Evolutionary conservation across 2,329 filamentous ascomycete genomes (phyloP).

Genomic region (Sporothrix inflata): DNA sequence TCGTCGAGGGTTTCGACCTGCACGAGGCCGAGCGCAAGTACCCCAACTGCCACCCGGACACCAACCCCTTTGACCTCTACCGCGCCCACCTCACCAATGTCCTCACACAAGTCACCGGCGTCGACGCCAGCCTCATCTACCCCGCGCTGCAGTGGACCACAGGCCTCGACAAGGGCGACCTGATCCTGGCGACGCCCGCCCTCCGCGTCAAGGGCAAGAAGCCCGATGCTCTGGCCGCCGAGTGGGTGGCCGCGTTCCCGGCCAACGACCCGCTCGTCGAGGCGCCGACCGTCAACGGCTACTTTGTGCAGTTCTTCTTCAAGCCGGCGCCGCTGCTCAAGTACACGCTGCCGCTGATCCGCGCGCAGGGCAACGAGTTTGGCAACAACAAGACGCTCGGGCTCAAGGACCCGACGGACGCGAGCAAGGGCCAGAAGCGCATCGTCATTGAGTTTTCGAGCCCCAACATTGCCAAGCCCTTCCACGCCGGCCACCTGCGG

Average conservation of each 20-base stretch:
- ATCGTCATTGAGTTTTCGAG: conserved; percentile 81
- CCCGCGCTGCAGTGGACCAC: conserved; percentile 77
- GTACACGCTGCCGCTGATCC: conserved; percentile 70
- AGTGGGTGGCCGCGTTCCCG: conserved; percentile 64
- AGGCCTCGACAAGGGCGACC: conserved; percentile 79
- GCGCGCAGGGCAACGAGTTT: conserved; percentile 62
- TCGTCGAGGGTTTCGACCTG: conserved; percentile 44
- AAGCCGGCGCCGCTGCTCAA: conserved; percentile 67
- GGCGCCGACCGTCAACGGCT: conserved; percentile 67
- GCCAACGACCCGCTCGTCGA: conserved; percentile 68
- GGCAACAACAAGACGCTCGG: conserved; percentile 66
- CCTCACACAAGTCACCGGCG: conserved; percentile 69
- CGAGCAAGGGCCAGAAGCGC: conserved; percentile 64
- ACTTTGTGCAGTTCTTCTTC: conserved; percentile 81
- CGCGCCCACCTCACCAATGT: conserved; percentile 74
- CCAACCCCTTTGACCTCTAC: conserved; percentile 80
- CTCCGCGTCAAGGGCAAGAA: conserved; percentile 75
- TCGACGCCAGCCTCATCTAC: conserved; percentile 72
- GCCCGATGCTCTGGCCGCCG: conserved; percentile 61
- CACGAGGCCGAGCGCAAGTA: conserved; percentile 47
- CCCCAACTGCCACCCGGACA: conserved; percentile 64
- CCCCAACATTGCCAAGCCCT: conserved; percentile 85
- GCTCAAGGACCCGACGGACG: conserved; percentile 63
- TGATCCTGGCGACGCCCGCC: conserved; percentile 78
- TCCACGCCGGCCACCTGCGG: conserved; percentile 76